A percentile compares a stretch with the other conserved stretches of the same genome.
These are phyloP conservation scores for Solanum hybrid DNA, from an alignment of 305 asterid species.

Conservation along the genomic window DNA sequence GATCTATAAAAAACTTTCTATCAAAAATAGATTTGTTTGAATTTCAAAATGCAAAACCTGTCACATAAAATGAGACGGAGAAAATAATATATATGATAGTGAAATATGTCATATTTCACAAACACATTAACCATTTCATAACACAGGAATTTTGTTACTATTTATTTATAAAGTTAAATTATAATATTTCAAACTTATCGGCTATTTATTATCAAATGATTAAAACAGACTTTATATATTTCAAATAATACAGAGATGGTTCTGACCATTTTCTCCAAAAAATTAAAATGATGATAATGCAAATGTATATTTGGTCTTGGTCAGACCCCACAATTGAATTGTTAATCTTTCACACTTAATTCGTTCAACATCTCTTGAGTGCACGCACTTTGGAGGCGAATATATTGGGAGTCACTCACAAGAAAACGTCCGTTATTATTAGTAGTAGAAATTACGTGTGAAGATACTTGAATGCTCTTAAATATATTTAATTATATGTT, in stretches of 20 bases:
- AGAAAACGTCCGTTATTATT: too few species aligned
- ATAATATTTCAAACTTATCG: background rate
- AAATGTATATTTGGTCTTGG: background rate
- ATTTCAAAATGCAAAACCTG: fast-evolving
- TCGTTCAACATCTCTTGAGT: background rate
- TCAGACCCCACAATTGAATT: background rate
- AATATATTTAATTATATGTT: background rate
- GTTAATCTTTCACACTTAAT: background rate
- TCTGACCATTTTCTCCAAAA: background rate
- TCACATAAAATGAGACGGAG: too few species aligned
- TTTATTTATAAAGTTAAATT: too few species aligned
- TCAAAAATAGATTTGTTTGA: too few species aligned
- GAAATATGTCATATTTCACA: background rate
- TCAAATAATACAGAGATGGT: background rate
- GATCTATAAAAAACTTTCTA: too few species aligned
- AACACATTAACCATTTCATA: background rate
- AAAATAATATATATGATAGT: too few species aligned
- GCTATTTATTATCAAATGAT: background rate
- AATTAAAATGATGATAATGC: background rate
- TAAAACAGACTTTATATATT: background rate
- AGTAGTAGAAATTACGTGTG: too few species aligned
- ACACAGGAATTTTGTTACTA: background rate
- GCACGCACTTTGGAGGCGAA: background rate
- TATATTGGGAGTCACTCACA: background rate
- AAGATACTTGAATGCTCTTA: background rate